Conservation (phyloP, 495 filamentous ascomycete species). For the Lichenothelia convexa region DNA sequence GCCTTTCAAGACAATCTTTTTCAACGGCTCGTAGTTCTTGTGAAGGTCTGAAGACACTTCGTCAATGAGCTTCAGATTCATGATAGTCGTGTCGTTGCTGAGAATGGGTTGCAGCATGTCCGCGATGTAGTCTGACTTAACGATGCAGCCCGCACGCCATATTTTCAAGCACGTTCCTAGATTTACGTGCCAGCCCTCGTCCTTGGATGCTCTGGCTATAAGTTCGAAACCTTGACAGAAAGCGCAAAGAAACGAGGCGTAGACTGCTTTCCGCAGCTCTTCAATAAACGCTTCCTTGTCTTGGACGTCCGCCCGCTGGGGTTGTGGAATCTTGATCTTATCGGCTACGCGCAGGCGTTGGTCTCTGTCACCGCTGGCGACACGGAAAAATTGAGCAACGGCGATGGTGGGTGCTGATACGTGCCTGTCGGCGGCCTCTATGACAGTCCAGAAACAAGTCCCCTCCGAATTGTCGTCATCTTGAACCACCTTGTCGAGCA, state of each 20-base stretch:
- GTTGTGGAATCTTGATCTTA: slow-evolving; percentile 5
- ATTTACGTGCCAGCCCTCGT: slow-evolving; percentile 46
- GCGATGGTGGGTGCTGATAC: slow-evolving; percentile 47
- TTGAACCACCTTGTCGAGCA: slow-evolving; percentile 63
- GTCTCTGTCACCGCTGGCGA: slow-evolving; percentile 43
- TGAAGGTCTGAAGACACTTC: slow-evolving; percentile 36
- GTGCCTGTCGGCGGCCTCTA: slow-evolving; percentile 42
- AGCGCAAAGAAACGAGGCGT: slow-evolving; percentile 40
- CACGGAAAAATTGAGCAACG: slow-evolving; percentile 43
- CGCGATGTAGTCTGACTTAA: slow-evolving; percentile 49
- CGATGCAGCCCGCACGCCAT: slow-evolving; percentile 61
- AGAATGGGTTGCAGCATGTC: slow-evolving; percentile 20
- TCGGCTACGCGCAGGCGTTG: slow-evolving; percentile 28
- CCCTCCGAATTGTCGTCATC: slow-evolving; percentile 50
- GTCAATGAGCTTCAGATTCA: slow-evolving; percentile 29
- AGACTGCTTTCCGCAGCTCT: slow-evolving; percentile 40
- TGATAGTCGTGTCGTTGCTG: slow-evolving; percentile 16
- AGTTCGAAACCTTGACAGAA: slow-evolving; percentile 52
- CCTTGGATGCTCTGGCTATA: slow-evolving; percentile 39
- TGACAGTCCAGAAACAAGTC: slow-evolving; percentile 45
- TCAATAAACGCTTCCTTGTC: slow-evolving; percentile 37
- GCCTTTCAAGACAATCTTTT: slow-evolving; percentile 36
- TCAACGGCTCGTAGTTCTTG: slow-evolving; percentile 23
- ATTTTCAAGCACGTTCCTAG: slow-evolving; percentile 42
- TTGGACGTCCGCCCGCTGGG: slow-evolving; percentile 21